Conservation (phyloP, 306 rosid genomes). For the Malus asiatica region DNA sequence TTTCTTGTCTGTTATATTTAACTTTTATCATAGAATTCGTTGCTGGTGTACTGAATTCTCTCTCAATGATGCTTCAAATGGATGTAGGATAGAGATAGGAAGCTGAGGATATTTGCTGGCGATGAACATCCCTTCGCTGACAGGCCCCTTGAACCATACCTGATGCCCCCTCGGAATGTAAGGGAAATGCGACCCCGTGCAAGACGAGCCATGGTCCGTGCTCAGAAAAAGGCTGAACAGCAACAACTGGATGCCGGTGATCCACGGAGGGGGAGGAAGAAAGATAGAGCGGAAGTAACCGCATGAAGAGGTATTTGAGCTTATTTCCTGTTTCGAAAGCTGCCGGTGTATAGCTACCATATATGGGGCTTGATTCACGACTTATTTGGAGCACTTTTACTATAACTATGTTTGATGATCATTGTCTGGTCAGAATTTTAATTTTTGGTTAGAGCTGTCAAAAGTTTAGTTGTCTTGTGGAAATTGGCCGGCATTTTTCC, state of each 20-base stretch:
- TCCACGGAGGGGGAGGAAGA: conserved; percentile 40
- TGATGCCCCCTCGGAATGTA: conserved; percentile 65
- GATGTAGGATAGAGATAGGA: conserved; percentile 87
- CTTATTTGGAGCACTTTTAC: background rate
- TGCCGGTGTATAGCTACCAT: background rate
- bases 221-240: conserved; percentile 72
- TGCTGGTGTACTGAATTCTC: conserved; percentile 4
- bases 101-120: conserved; percentile 72
- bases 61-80: conserved; percentile 10
- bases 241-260: conserved; percentile 35
- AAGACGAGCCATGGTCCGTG: conserved; percentile 87
- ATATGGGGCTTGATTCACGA: background rate
- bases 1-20: background rate
- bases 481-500: background rate
- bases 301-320: conserved; percentile 24
- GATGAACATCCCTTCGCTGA: conserved; percentile 80
- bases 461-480: background rate
- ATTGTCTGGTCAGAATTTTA: background rate
- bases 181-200: conserved; percentile 82
- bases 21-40: background rate
- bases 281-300: conserved; percentile 32
- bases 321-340: background rate
- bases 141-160: conserved; percentile 65
- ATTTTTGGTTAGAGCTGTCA: background rate
- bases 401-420: background rate